A percentile compares a stretch with the other conserved stretches of the same genome.
Conservation (phyloP, 2,329 filamentous ascomycete genomes). For the Calonectria hawksworthii region DNA sequence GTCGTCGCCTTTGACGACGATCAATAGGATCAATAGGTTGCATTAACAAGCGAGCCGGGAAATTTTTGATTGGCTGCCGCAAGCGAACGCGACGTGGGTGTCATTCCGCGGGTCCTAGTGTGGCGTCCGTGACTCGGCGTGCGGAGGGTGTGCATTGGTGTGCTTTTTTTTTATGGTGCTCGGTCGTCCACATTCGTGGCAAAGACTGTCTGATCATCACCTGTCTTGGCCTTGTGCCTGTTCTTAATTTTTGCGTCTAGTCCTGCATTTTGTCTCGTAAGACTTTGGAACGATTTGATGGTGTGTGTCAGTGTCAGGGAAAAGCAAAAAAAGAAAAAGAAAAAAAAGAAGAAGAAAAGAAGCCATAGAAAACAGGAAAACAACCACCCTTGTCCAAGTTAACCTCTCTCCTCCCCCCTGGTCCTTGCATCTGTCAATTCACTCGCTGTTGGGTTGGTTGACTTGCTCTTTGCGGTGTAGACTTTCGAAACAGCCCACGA, state of each 20-base stretch:
- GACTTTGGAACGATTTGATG: background rate
- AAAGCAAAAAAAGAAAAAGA: background rate
- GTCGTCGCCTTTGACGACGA: constrained; percentile 15
- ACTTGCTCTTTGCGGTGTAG: background rate
- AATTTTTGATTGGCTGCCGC: constrained; percentile 46
- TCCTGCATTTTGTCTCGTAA: background rate
- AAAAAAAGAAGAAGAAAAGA: background rate
- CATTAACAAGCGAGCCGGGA: constrained; percentile 48
- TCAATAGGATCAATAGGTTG: constrained; percentile 32
- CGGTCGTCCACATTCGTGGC: background rate
- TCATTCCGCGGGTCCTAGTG: constrained; percentile 40
- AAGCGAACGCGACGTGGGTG: constrained; percentile 45
- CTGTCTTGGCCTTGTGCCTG: constrained; percentile 2
- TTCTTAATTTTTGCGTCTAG: background rate
- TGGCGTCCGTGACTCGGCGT: constrained; percentile 11
- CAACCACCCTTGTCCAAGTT: background rate
- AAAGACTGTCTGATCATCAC: background rate
- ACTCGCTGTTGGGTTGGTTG: background rate
- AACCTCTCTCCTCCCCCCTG: background rate
- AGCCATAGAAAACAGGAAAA: background rate
- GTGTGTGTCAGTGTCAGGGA: background rate
- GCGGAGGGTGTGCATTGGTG: constrained; percentile 8
- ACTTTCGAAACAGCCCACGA: constrained; percentile 2
- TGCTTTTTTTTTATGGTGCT: background rate
- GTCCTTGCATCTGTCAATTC: background rate